These are phyloP conservation scores for Neurospora pannonica DNA, from an alignment of 495 filamentous ascomycete genomes.

Conservation along the genomic window DNA sequence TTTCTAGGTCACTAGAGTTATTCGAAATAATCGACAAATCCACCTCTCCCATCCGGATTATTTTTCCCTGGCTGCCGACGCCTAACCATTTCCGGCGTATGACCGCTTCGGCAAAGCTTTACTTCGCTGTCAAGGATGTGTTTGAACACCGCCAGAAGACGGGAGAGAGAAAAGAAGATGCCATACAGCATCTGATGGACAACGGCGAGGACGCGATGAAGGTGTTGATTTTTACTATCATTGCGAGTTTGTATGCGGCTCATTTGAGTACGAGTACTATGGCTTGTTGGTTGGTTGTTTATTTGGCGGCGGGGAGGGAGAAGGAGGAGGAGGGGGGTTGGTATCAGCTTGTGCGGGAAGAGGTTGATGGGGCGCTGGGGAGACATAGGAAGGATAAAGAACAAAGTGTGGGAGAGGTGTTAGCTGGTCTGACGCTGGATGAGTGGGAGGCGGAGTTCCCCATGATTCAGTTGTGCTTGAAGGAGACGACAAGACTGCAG, in stretches of 20 bases:
- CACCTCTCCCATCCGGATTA: constrained; percentile 22
- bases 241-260: constrained; percentile 8
- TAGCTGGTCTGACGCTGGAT: constrained; percentile 28
- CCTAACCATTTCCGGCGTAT: constrained; percentile 16
- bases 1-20: constrained; percentile 21
- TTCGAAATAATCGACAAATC: constrained; percentile 28
- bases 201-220: constrained; percentile 17
- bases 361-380: constrained; percentile 24
- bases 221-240: constrained; percentile 25
- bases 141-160: constrained; percentile 28
- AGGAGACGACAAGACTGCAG: constrained; percentile 35
- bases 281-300: constrained; percentile 29
- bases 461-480: constrained; percentile 28
- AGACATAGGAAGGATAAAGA: no score
- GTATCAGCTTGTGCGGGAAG: constrained; percentile 26
- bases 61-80: constrained; percentile 36
- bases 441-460: constrained; percentile 40
- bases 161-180: constrained; percentile 30
- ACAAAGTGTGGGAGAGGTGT: constrained; percentile 23
- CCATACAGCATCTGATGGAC: constrained; percentile 33
- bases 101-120: constrained; percentile 27
- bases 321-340: constrained; percentile 11
- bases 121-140: constrained; percentile 29
- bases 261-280: constrained; percentile 37
- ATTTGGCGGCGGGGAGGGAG: constrained; percentile 26